These are phyloP conservation scores for Cercospora canescens DNA, from an alignment of 2,329 filamentous ascomycete species.

Conservation along the genomic window DNA sequence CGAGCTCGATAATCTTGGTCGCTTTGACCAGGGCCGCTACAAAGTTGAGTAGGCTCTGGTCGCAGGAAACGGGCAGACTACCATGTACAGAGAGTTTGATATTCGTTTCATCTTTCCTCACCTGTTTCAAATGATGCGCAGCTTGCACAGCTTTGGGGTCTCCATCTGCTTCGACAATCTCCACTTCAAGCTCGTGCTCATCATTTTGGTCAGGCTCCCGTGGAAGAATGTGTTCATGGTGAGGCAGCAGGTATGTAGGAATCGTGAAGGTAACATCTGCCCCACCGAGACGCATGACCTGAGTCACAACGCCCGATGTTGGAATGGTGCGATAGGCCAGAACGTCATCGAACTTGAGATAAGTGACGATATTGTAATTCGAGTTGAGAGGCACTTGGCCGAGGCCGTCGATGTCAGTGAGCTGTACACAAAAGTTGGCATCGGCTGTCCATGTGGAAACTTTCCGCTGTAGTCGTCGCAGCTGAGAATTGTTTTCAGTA, in stretches of 20 bases:
- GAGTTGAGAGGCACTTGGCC: conserved; percentile 53
- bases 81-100: conserved; percentile 52
- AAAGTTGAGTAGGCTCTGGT: conserved; percentile 56
- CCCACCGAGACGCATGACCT: conserved; percentile 53
- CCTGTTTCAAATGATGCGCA: conserved; percentile 42
- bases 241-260: conserved; percentile 53
- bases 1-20: conserved; percentile 57
- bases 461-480: conserved; percentile 47
- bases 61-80: conserved; percentile 51
- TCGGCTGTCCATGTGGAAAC: conserved; percentile 53
- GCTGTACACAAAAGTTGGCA: conserved; percentile 54
- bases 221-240: conserved; percentile 56
- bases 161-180: conserved; percentile 46
- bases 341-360: conserved; percentile 49
- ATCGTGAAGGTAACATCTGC: conserved; percentile 52
- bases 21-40: conserved; percentile 58
- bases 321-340: conserved; percentile 52
- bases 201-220: conserved; percentile 38
- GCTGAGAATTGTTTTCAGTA: conserved; percentile 44
- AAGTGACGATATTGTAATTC: conserved; percentile 49
- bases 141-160: conserved; percentile 46
- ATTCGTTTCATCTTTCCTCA: conserved; percentile 49
- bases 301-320: conserved; percentile 44
- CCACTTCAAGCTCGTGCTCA: conserved; percentile 37
- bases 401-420: conserved; percentile 47